These are phyloP conservation scores for Syzygium oleosum DNA, from an alignment of 345 rosid genomes.

Conservation along the genomic window DNA sequence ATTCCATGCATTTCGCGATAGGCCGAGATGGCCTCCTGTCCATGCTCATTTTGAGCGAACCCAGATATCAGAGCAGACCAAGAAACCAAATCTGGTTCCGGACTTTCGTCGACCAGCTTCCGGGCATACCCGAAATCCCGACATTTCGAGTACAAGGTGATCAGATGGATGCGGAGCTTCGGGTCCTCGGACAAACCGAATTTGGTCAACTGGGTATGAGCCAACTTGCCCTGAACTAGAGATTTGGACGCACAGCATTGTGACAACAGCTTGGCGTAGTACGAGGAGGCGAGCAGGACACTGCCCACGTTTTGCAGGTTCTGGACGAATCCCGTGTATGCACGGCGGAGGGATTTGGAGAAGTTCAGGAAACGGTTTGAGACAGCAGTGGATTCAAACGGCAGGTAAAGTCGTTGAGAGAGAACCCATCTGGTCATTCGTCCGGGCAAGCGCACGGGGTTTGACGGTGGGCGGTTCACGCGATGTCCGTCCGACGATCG, in stretches of 20 bases:
- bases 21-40: conserved; percentile 28
- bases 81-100: conserved; percentile 44
- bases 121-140: conserved; percentile 30
- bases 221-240: conserved; percentile 19
- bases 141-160: conserved; percentile 27
- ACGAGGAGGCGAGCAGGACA: neutral
- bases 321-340: neutral
- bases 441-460: neutral
- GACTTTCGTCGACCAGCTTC: conserved; percentile 45
- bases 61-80: conserved; percentile 70
- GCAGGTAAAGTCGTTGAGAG: conserved; percentile 12
- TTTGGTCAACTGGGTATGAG: conserved; percentile 33
- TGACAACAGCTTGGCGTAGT: conserved; percentile 27
- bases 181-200: conserved; percentile 18
- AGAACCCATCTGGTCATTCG: neutral
- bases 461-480: neutral
- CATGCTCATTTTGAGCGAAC: conserved; percentile 35
- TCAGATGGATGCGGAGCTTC: conserved; percentile 21
- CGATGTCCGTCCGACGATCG: neutral
- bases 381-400: conserved; percentile 4
- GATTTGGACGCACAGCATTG: conserved; percentile 35
- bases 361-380: neutral
- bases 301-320: neutral
- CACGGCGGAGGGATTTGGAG: neutral
- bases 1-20: conserved; percentile 33